phyloP scores from a whole-genome alignment of 2,329 filamentous ascomycete genomes.

The Sclerotinia minor region DNA sequence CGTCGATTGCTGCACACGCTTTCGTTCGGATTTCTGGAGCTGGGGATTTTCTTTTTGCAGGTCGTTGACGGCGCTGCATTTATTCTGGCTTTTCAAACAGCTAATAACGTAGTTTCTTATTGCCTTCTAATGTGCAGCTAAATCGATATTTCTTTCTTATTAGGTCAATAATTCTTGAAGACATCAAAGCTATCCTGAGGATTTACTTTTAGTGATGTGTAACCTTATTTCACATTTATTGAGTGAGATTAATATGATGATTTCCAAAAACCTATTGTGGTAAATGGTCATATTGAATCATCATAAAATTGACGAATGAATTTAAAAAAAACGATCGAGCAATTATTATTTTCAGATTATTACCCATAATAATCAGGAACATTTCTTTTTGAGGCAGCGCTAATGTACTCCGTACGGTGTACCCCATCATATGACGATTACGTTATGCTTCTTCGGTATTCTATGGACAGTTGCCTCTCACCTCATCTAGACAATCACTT shows the following conservation, averaged over 20 bases:
- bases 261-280: not conserved
- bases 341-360: not conserved
- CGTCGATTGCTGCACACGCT: conserved; percentile 31
- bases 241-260: not conserved
- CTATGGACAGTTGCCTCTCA: not conserved
- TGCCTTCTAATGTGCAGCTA: conserved; percentile 42
- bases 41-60: conserved; percentile 39
- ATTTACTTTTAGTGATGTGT: not conserved
- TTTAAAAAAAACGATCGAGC: not conserved
- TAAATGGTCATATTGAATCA: not conserved
- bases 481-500: not conserved
- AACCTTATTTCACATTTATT: not conserved
- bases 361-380: not conserved
- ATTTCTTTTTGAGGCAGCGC: not conserved
- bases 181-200: not conserved
- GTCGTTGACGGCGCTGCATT: conserved; percentile 42
- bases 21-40: conserved; percentile 35
- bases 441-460: conserved; percentile 14
- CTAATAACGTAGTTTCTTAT: conserved; percentile 42
- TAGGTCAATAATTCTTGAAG: conserved; percentile 24
- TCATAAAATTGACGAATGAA: not conserved
- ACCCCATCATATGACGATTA: conserved; percentile 10
- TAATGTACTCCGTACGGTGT: not conserved
- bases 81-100: conserved; percentile 40
- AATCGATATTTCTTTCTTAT: conserved; percentile 36